These are phyloP conservation scores for Jaenimonas drosophilae DNA, from an alignment of 208 protist species.

Conservation along the genomic window DNA sequence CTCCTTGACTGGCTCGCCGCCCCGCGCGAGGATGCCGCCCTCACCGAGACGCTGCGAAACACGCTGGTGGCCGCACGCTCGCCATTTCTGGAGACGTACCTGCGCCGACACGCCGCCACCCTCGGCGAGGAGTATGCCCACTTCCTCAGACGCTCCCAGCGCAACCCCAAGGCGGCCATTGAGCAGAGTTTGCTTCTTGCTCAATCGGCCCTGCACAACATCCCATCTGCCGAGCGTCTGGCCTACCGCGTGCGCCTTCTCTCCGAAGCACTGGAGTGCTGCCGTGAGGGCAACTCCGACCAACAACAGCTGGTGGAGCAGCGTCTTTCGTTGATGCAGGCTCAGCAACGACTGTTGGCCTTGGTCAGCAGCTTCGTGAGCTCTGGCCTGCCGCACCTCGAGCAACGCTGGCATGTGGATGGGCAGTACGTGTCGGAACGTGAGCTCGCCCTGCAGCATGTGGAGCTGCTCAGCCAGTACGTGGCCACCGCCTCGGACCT, in stretches of 20 bases:
- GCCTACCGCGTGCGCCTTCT: conserved; percentile 54
- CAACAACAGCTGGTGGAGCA: conserved; percentile 57
- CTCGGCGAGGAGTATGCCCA: conserved; percentile 71
- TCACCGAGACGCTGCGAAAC: conserved; percentile 42
- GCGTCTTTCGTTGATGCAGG: conserved; percentile 48
- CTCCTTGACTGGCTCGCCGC: conserved; percentile 79
- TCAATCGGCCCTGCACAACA: conserved; percentile 37
- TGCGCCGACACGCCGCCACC: conserved; percentile 37
- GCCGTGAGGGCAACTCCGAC: conserved; percentile 52
- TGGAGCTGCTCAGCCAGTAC: conserved; percentile 43
- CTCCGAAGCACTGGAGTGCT: conserved; percentile 60
- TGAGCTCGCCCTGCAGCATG: conserved; percentile 53
- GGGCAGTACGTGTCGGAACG: conserved; percentile 46
- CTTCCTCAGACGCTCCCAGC: conserved; percentile 54
- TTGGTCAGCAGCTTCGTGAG: conserved; percentile 54
- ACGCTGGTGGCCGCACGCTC: conserved; percentile 55
- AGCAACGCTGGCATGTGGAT: conserved; percentile 20
- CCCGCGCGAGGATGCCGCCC: conserved; percentile 43
- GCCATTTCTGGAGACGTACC: conserved; percentile 59
- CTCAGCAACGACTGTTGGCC: conserved; percentile 54
- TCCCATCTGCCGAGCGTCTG: conserved; percentile 64
- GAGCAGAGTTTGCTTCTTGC: conserved; percentile 63
- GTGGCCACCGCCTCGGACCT: conserved; percentile 44
- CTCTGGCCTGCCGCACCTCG: conserved; percentile 35
- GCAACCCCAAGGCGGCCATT: conserved; percentile 57